Conservation (phyloP, 257 asterid species). For the Solanum commersonii region DNA sequence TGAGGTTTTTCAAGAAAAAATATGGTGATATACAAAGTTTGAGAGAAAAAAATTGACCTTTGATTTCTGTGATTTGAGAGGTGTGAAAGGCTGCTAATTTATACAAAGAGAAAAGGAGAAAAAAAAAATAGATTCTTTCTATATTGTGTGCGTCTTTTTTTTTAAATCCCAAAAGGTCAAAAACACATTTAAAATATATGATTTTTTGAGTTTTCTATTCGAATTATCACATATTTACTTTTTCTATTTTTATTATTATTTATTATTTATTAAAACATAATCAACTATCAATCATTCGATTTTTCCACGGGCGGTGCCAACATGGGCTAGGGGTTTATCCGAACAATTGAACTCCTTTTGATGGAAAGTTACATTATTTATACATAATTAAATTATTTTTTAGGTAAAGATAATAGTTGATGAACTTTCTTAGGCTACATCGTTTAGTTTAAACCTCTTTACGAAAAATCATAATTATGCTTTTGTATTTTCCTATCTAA, state of each 20-base stretch:
- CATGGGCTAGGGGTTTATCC: background rate
- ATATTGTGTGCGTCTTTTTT: too few species aligned
- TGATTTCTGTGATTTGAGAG: background rate
- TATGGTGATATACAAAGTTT: background rate
- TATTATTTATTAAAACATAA: background rate
- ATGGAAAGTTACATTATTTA: background rate
- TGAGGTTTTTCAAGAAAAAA: background rate
- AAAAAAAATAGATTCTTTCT: background rate
- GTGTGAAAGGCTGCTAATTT: background rate
- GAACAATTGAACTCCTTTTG: too few species aligned
- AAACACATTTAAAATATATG: background rate
- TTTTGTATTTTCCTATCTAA: background rate
- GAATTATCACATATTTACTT: background rate
- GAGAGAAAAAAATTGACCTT: background rate
- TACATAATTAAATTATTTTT: background rate
- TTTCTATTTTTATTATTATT: background rate
- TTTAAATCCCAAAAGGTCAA: accelerated
- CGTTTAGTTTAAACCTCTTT: background rate
- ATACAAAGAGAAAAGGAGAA: background rate
- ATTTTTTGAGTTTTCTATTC: background rate
- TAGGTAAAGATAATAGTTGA: background rate
- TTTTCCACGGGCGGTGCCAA: accelerated
- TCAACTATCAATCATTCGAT: too few species aligned
- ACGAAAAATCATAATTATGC: background rate
- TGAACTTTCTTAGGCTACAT: background rate